Evolutionary conservation across 2,329 filamentous ascomycete species (phyloP).

Genomic region (Biscogniauxia marginata): DNA sequence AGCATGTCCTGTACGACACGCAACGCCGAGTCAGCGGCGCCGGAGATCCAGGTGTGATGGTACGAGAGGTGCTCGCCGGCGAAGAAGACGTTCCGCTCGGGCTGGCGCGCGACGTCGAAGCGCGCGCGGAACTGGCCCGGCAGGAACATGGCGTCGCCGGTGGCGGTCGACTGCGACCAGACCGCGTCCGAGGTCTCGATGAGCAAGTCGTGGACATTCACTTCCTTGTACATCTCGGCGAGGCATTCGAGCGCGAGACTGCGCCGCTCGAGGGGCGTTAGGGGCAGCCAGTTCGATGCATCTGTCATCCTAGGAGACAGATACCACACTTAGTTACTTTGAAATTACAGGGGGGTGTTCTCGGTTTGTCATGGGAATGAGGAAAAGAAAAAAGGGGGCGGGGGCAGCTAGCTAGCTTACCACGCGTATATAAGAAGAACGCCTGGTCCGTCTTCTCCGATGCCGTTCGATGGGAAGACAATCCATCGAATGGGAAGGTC

Average conservation of each 20-base stretch:
- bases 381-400: too few relatives aligned
- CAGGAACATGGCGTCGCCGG: conserved; percentile 14
- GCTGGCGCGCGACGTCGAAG: conserved; percentile 3
- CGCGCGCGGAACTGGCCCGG: conserved; percentile 10
- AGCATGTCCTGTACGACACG: too few relatives aligned
- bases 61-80: conserved; percentile 11
- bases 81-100: conserved; percentile 7
- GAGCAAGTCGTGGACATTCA: conserved; percentile 13
- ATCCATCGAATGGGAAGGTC: conserved; percentile 18
- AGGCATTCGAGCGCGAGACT: too few relatives aligned
- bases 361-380: too few relatives aligned
- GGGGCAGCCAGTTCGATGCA: conserved; percentile 7
- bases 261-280: conserved; percentile 8
- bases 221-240: too few relatives aligned
- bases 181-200: conserved; percentile 15
- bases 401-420: too few relatives aligned
- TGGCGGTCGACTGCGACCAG: conserved; percentile 7
- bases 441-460: conserved; percentile 8
- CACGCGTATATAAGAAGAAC: conserved; percentile 13
- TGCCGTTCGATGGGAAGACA: conserved; percentile 14
- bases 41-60: conserved; percentile 15
- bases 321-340: too few relatives aligned
- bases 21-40: too few relatives aligned
- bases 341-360: too few relatives aligned
- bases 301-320: too few relatives aligned